Conservation (phyloP, 169 alveolate genomes). For the Cryptosporidium parvum region DNA sequence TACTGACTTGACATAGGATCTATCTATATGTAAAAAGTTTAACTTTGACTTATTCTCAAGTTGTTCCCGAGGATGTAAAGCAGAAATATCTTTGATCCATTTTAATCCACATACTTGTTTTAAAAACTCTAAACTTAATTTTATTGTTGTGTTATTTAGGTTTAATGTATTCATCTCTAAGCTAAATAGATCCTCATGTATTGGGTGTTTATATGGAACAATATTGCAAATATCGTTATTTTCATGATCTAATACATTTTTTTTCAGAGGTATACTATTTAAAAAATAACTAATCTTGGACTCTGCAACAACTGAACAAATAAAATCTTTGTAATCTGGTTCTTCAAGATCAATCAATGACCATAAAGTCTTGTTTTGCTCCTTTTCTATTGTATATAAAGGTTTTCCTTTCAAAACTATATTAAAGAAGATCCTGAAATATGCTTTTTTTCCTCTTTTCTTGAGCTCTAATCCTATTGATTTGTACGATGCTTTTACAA, state of each 20-base stretch:
- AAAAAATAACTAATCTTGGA: conserved; percentile 19
- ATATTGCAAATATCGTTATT: not conserved
- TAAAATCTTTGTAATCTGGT: not conserved
- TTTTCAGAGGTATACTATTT: not conserved
- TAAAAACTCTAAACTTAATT: conserved; percentile 1
- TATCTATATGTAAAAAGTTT: not conserved
- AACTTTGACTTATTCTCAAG: not conserved
- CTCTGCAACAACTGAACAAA: conserved; percentile 2
- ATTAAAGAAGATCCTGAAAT: not conserved
- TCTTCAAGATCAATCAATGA: conserved; percentile 8
- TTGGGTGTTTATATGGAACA: conserved; percentile 12
- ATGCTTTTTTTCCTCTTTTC: not conserved
- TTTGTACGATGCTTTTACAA: conserved; percentile 52
- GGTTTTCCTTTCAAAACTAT: conserved; percentile 19
- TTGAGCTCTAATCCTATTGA: conserved; percentile 46
- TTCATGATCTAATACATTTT: not conserved
- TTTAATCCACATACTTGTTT: not conserved
- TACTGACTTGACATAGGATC: conserved; percentile 30
- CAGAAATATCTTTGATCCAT: conserved; percentile 12
- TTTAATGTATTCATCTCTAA: not conserved
- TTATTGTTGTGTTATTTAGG: not conserved
- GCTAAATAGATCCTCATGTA: not conserved
- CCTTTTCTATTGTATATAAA: not conserved
- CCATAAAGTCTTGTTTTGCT: not conserved
- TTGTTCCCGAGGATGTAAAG: not conserved